A percentile compares a stretch with the other conserved stretches of the same genome.
Conservation (phyloP, 495 filamentous ascomycete genomes). For the Apodospora peruviana region DNA sequence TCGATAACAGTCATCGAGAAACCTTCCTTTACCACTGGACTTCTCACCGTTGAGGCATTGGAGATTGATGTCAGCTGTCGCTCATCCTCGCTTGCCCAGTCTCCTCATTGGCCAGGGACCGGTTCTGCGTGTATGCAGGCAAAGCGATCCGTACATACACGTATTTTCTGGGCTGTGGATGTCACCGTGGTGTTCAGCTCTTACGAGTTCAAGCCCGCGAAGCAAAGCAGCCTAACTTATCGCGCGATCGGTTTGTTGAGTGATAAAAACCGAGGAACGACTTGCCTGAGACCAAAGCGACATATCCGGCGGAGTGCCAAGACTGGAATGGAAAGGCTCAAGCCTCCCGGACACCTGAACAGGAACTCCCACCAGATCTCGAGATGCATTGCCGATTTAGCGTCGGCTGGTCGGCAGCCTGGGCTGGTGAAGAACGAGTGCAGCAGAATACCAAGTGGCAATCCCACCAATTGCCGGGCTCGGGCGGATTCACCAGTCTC, state of each 20-base stretch:
- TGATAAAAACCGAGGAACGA: no score
- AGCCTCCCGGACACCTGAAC: no score
- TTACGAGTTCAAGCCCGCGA: not conserved
- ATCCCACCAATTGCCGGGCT: slow-evolving; percentile 19
- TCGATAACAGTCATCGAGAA: no score
- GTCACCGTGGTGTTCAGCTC: slow-evolving; percentile 10
- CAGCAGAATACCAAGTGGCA: not conserved
- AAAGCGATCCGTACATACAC: slow-evolving; percentile 4
- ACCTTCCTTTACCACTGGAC: no score
- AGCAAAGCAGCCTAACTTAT: not conserved
- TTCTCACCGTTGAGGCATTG: no score
- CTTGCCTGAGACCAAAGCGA: no score
- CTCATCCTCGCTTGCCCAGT: slow-evolving; percentile 3
- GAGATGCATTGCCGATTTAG: slow-evolving; percentile 2
- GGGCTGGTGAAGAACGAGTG: not conserved
- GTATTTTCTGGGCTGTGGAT: slow-evolving; percentile 1
- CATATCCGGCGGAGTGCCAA: no score
- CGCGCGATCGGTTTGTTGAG: not conserved
- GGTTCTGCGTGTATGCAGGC: slow-evolving; percentile 1
- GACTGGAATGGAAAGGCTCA: no score
- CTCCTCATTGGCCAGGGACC: slow-evolving; percentile 3
- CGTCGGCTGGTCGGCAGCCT: slow-evolving; percentile 7
- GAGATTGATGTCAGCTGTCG: not conserved
- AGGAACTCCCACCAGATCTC: no score
- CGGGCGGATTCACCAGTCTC: not conserved